phyloP scores from a whole-genome alignment of 805 yeast genomes.

The Kazachstania viticola region DNA sequence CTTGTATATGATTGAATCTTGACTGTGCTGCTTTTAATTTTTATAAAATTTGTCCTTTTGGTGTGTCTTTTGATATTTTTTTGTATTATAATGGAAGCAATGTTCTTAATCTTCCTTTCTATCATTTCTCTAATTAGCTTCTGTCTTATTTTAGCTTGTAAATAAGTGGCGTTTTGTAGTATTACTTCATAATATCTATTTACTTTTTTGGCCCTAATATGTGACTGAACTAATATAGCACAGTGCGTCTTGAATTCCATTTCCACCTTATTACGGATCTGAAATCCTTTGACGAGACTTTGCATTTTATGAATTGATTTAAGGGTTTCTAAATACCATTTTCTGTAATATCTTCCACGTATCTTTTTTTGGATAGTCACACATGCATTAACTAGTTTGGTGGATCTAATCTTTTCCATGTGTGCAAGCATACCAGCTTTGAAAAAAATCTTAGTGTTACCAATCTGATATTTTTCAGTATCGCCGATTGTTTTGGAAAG shows the following conservation, averaged over 20 bases:
- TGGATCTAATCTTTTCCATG: conserved; percentile 73
- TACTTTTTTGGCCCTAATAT: conserved; percentile 41
- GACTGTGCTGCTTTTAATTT: conserved; percentile 41
- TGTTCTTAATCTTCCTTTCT: conserved; percentile 35
- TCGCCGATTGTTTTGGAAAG: conserved; percentile 53
- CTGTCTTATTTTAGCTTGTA: conserved; percentile 41
- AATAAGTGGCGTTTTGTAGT: conserved; percentile 13
- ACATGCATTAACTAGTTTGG: conserved; percentile 65
- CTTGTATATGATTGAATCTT: conserved; percentile 62
- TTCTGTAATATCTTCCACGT: conserved; percentile 53
- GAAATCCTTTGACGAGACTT: conserved; percentile 49
- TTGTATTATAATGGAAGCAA: conserved; percentile 58
- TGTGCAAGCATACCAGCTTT: conserved; percentile 94
- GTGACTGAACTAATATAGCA: conserved; percentile 65
- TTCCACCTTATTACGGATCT: conserved; percentile 44
- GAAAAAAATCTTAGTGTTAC: conserved; percentile 87
- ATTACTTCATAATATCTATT: conserved; percentile 26
- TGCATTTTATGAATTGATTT: conserved; percentile 50
- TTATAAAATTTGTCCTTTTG: conserved; percentile 37
- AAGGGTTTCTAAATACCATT: conserved; percentile 43
- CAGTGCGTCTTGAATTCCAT: conserved; percentile 48
- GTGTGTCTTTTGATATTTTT: conserved; percentile 49
- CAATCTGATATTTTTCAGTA: conserved; percentile 68
- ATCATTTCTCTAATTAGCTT: conserved; percentile 37
- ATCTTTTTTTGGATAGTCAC: conserved; percentile 76